Evolutionary conservation across 2,329 filamentous ascomycete genomes (phyloP).

Genomic region (Kalaharituber pfeilii): DNA sequence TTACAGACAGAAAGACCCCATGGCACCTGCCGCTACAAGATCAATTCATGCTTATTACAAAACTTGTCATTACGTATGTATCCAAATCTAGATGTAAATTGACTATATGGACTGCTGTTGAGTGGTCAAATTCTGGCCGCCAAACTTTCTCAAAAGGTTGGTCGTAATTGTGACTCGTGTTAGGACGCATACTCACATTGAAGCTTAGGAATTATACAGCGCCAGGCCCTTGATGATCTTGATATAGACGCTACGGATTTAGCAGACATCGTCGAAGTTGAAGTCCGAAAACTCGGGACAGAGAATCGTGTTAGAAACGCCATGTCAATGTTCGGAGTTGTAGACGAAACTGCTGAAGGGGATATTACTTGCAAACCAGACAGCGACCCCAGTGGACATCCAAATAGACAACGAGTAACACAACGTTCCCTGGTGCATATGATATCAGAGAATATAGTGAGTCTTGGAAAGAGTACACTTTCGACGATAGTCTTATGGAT

Average conservation of each 20-base stretch:
- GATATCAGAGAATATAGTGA: conserved; percentile 53
- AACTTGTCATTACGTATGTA: conserved; percentile 84
- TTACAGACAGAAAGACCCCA: conserved; percentile 45
- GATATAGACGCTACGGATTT: conserved; percentile 56
- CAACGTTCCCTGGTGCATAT: conserved; percentile 49
- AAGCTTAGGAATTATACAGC: conserved; percentile 35
- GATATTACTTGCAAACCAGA: conserved; percentile 33
- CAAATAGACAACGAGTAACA: conserved; percentile 25
- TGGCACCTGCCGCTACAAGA: conserved; percentile 76
- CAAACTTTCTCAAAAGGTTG: conserved; percentile 34
- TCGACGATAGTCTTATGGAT: conserved; percentile 63
- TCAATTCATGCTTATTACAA: conserved; percentile 66
- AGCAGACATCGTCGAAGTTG: conserved; percentile 57
- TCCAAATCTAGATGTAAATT: conserved; percentile 87
- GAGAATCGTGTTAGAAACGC: conserved; percentile 50
- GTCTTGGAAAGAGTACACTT: conserved; percentile 55
- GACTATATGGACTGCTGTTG: conserved; percentile 70
- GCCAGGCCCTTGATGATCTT: conserved; percentile 56
- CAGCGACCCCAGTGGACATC: conserved; percentile 30
- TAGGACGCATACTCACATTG: background rate
- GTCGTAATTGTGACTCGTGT: background rate
- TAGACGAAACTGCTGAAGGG: conserved; percentile 33
- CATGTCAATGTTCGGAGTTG: conserved; percentile 59
- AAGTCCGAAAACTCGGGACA: conserved; percentile 55
- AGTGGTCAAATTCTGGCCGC: conserved; percentile 56